Conservation (phyloP, 768 basidiomycete species). For the Suillus ampliporus region DNA sequence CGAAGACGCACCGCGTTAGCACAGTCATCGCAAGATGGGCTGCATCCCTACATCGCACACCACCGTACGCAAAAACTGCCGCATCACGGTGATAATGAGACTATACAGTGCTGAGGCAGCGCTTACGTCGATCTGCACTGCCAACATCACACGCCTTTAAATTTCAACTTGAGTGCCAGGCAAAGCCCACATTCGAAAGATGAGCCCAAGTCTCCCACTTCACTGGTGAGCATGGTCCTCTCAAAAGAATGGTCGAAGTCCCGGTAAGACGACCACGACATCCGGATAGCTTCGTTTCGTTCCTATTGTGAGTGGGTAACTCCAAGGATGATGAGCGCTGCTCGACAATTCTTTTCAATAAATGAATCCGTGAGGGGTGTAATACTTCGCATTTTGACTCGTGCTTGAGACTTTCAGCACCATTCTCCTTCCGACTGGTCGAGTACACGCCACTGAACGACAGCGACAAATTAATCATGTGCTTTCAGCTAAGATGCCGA, state of each 20-base stretch:
- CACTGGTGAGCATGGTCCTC: background rate
- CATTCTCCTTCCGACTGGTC: no score
- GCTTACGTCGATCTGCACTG: background rate
- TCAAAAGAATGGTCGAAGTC: background rate
- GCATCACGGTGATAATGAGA: background rate
- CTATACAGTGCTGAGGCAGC: no score
- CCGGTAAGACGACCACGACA: background rate
- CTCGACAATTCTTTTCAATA: no score
- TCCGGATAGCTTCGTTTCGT: no score
- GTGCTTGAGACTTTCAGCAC: no score
- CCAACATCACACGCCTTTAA: background rate
- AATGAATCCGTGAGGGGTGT: no score
- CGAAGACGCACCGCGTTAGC: background rate
- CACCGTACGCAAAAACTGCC: background rate
- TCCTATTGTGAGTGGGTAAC: background rate
- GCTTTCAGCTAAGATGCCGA: no score
- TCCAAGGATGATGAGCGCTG: no score
- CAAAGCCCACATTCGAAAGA: background rate
- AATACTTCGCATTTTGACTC: no score
- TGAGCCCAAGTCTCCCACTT: background rate
- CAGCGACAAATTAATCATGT: no score
- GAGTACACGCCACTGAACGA: no score
- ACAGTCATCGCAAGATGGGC: background rate
- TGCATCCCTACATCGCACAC: background rate
- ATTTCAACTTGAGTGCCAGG: background rate